phyloP scores from a whole-genome alignment of 139 green algal species.

The Volvox africanus region DNA sequence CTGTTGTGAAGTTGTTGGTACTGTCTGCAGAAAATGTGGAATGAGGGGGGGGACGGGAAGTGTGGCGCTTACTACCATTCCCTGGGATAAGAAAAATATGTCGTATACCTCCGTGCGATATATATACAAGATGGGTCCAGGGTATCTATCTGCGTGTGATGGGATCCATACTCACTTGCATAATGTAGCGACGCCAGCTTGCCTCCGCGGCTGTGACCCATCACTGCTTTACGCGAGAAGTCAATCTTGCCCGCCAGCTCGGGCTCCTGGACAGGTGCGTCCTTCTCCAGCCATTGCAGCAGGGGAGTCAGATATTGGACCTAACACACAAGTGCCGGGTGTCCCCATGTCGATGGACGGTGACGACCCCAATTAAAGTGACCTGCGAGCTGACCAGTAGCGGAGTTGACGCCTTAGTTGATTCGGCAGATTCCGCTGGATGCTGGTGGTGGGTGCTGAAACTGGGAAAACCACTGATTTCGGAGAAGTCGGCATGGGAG shows the following conservation, averaged over 20 bases:
- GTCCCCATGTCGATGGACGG: too few relatives aligned
- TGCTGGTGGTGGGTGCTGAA: too few relatives aligned
- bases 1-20: background rate
- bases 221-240: background rate
- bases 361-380: too few relatives aligned
- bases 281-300: background rate
- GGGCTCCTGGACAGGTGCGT: too few relatives aligned
- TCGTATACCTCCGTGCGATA: background rate
- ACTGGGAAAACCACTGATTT: too few relatives aligned
- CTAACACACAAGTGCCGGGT: background rate
- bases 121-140: background rate
- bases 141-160: background rate
- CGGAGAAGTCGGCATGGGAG: too few relatives aligned
- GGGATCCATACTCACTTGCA: background rate
- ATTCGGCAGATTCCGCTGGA: too few relatives aligned
- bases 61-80: background rate
- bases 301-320: background rate
- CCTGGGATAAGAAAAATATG: too few relatives aligned
- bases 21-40: background rate
- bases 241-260: background rate
- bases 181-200: slow-evolving; percentile 25
- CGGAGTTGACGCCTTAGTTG: too few relatives aligned
- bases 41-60: background rate
- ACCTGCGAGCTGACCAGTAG: too few relatives aligned
- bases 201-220: slow-evolving; percentile 34